Base-by-base conservation (phyloP, 106 monocot species). In the Allium cepa region DNA sequence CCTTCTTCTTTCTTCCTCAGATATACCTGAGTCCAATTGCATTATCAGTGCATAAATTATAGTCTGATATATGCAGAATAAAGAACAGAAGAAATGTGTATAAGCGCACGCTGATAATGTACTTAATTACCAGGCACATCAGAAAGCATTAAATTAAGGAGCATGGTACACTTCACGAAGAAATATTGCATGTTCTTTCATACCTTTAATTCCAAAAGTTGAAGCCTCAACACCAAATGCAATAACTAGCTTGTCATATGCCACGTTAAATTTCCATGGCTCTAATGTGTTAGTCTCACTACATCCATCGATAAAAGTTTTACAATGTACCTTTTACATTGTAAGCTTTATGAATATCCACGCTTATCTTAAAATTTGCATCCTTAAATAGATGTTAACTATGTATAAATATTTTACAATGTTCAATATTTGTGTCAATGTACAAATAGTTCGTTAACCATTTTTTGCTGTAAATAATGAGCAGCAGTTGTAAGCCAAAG, bases 71-170 rank as follows among this genome's bases (percentile, higher is more conserved):
- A 36, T 36, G n/a, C n/a, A 36, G 36, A 36, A 36, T 36, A 36
- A 36, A 36, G 3, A 36, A 36, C 36, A 3, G 5, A 36, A 36
- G 36, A 36, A 1, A 36, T 1, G 36, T 36, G 36, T 36, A 36
- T 36, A 36, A 36, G 36, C 36, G 36, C 36, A 36, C 36, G 5
- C 36, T 36, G 36, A 36, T 4, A 36, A 36, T 5, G 5, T 36
- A 2, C 36, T 36, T 22, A 22, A 22, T 22, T 64, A 97, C 97
- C 97, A 22, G 97, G 97, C 26, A 87, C 73, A 69, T 97, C 92
- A 49, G 92, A 97, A 10, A 97, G 72, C 97, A 97, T 97, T 8
- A 97, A 78, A 69, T 97, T 97, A 46, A 97, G 82, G 26, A 97
- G 86, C 97, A 79, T 92, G 92, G 50, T 86, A 64, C 8, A 97